A percentile compares a stretch with the other conserved stretches of the same genome.
Evolutionary conservation across 2,329 filamentous ascomycete genomes (phyloP).

Genomic region (Fusarium phyllophilum): DNA sequence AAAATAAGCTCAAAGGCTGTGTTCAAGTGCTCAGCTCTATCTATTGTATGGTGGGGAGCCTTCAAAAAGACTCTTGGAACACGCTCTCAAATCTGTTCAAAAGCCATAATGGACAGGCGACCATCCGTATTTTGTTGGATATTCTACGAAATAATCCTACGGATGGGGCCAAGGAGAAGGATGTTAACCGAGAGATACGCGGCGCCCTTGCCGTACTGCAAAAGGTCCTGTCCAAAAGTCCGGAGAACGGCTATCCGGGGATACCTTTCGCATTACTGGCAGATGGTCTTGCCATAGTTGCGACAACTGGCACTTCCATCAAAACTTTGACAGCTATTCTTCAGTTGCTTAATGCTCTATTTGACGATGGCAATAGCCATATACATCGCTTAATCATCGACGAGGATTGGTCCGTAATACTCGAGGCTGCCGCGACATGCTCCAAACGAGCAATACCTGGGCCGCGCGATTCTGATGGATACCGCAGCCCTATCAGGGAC

Average conservation of each 20-base stretch:
- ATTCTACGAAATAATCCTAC: conserved; percentile 63
- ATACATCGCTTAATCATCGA: conserved; percentile 68
- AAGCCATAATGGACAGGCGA: conserved; percentile 78
- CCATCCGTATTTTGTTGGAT: conserved; percentile 72
- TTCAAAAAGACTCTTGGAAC: conserved; percentile 74
- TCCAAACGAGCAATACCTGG: conserved; percentile 47
- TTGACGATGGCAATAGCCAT: conserved; percentile 61
- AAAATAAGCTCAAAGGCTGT: conserved; percentile 69
- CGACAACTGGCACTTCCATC: conserved; percentile 55
- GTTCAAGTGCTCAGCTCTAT: conserved; percentile 78
- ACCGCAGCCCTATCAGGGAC: conserved; percentile 40
- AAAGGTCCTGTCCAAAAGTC: conserved; percentile 69
- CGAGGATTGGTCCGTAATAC: conserved; percentile 72
- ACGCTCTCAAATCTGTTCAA: conserved; percentile 76
- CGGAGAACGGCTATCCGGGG: conserved; percentile 68
- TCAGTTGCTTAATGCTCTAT: conserved; percentile 65
- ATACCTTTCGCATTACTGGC: conserved; percentile 69
- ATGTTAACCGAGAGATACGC: conserved; percentile 66
- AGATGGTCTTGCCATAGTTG: conserved; percentile 64
- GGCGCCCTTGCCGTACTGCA: conserved; percentile 71
- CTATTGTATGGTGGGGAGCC: conserved; percentile 69
- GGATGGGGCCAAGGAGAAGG: conserved; percentile 60
- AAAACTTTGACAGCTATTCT: conserved; percentile 60
- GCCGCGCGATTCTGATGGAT: conserved; percentile 41
- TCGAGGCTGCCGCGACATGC: conserved; percentile 69